Evolutionary conservation across 2,329 filamentous ascomycete genomes (phyloP), one percentile per base, ranked within the genome.

Genomic region (Endoconidiophora laricicola): DNA sequence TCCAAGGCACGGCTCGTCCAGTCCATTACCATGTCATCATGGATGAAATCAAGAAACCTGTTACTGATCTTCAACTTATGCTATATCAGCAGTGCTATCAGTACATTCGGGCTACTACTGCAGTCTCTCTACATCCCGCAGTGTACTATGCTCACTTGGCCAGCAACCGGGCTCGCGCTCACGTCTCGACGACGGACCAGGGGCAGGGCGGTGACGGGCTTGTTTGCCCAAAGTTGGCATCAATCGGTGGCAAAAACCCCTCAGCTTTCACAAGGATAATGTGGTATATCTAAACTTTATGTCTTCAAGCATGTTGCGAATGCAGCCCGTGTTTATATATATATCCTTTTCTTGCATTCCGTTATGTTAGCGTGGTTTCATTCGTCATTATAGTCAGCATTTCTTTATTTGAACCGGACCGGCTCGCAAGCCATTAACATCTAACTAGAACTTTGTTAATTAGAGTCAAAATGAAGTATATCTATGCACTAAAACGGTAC

Each of bases 111-210:
- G 91, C 88, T 0, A 96, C 88, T 0, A 96, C 90, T 0, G 86
- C 91, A 0, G 88, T 98, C 0, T 95, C 88, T 0, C 65, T 91
- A 0, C 84, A 80, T 56, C 91, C 91, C 0, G 87, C 91, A 0
- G 82, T 96, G 0, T 98, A 98, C 71, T 98, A 98, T 58, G 87
- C 93, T 0, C 91, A 98, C 64, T 66, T 98, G 55, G 87, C 88
- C 33, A 82, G 86, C 6, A 78, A 79, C 52, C 84, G 91, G 46
- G 86, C 85, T 18, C 79, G 79, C 49, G 70, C 79, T 3, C 91
- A 98, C 56, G 80, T 90, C 58, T 62, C 70, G 52, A 56, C 67
- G 3, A 60, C 66, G 0, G 41, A 49, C 9, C 16, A 1, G 16
- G 12, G 29, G 12, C 29, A 33, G 12, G 29, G 29, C 2, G 29